These are phyloP conservation scores for Cladophialophora exuberans DNA, from an alignment of 2,329 filamentous ascomycete genomes.

Conservation along the genomic window DNA sequence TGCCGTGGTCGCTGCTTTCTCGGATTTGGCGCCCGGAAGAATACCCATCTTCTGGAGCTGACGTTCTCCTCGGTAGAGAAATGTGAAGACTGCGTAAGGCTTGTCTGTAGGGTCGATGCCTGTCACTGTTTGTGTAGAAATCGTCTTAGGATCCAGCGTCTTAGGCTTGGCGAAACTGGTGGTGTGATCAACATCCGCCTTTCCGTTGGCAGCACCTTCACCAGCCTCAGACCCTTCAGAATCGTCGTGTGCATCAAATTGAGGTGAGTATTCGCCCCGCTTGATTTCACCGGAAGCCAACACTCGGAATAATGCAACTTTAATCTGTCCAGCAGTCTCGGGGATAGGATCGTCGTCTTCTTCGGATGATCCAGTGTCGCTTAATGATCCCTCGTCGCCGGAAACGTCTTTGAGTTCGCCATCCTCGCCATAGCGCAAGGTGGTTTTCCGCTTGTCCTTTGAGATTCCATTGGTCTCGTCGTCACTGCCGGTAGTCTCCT, in stretches of 20 bases:
- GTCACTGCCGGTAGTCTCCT: slow-evolving; percentile 54
- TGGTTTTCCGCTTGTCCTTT: slow-evolving; percentile 50
- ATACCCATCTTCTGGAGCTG: slow-evolving; percentile 98
- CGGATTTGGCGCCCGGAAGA: slow-evolving; percentile 67
- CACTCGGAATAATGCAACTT: slow-evolving; percentile 94
- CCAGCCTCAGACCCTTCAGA: slow-evolving; percentile 65
- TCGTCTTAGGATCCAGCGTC: slow-evolving; percentile 91
- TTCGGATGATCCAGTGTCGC: slow-evolving; percentile 66
- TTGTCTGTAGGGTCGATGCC: slow-evolving; percentile 91
- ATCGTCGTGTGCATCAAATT: slow-evolving; percentile 95
- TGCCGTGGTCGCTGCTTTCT: slow-evolving; percentile 63
- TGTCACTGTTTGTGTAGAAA: slow-evolving; percentile 98
- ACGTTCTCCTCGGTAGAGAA: slow-evolving; percentile 93
- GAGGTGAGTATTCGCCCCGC: slow-evolving; percentile 94
- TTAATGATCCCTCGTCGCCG: slow-evolving; percentile 68
- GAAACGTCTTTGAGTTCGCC: slow-evolving; percentile 72
- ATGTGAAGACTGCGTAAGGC: slow-evolving; percentile 95
- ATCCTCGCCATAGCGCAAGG: slow-evolving; percentile 80
- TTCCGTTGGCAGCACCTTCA: slow-evolving; percentile 53
- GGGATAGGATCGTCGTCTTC: slow-evolving; percentile 84
- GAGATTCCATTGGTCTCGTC: slow-evolving; percentile 37
- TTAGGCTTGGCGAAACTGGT: slow-evolving; percentile 98
- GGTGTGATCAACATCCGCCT: slow-evolving; percentile 88
- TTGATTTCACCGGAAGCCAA: slow-evolving; percentile 96
- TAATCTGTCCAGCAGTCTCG: slow-evolving; percentile 96